These are phyloP conservation scores for Lasiodiplodia citricola DNA, from an alignment of 2,329 filamentous ascomycete species.

Conservation along the genomic window DNA sequence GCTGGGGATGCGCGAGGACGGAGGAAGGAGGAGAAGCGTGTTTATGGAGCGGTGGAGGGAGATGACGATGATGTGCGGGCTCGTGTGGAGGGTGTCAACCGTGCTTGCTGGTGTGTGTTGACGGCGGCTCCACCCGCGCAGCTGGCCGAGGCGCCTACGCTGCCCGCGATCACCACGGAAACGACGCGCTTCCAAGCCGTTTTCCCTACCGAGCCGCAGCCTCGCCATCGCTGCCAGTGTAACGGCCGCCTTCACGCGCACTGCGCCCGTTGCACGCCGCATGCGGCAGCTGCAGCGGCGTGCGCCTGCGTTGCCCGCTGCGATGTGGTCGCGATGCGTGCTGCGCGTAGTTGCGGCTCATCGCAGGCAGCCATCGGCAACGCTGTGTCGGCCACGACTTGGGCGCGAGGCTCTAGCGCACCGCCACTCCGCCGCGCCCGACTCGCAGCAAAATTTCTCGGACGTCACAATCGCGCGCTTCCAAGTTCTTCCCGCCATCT, in stretches of 20 bases:
- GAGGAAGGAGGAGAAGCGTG: slow-evolving; percentile 20
- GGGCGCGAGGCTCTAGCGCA: neutral
- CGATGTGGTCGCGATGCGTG: neutral
- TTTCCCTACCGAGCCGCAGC: neutral
- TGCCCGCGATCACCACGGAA: slow-evolving; percentile 32
- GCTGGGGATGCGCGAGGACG: slow-evolving; percentile 34
- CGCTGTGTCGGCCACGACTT: neutral
- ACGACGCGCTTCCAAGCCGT: slow-evolving; percentile 26
- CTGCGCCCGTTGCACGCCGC: neutral
- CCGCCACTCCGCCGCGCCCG: neutral
- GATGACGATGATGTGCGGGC: slow-evolving; percentile 33
- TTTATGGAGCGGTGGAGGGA: slow-evolving; percentile 29
- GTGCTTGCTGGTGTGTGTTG: slow-evolving; percentile 12
- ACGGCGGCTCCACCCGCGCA: neutral
- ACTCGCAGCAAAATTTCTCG: slow-evolving; percentile 19
- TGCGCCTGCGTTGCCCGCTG: neutral
- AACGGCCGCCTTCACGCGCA: neutral
- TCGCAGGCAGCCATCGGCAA: neutral
- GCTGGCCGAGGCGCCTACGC: slow-evolving; percentile 28
- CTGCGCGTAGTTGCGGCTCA: neutral
- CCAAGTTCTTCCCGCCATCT: neutral
- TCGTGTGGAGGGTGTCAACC: slow-evolving; percentile 21
- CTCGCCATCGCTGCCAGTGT: neutral
- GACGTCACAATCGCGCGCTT: slow-evolving; percentile 11
- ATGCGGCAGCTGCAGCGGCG: neutral